Conservation (phyloP, 83 land plant genomes). For the Isoetes engelmannii region DNA sequence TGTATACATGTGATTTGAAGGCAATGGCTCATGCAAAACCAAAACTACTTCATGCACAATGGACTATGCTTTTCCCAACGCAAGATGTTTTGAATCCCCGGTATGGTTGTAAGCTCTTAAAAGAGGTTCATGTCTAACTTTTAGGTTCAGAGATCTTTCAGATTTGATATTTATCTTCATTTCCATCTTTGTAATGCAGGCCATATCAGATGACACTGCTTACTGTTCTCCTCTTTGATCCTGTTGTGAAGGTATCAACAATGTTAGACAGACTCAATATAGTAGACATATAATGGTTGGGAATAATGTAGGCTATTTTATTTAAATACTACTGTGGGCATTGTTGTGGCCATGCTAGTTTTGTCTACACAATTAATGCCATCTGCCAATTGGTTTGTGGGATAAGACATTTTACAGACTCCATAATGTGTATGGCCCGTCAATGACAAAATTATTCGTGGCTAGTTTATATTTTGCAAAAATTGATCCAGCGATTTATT, state of each 20-base stretch:
- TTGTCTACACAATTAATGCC: too few relatives aligned
- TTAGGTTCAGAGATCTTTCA: neutral
- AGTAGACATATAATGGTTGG: too few relatives aligned
- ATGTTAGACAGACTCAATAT: neutral
- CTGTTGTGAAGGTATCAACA: constrained; percentile 43
- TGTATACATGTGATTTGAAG: neutral
- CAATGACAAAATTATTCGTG: too few relatives aligned
- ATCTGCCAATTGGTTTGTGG: too few relatives aligned
- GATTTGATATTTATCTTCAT: constrained; percentile 13
- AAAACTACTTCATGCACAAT: constrained; percentile 49
- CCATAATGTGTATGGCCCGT: too few relatives aligned
- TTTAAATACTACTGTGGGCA: too few relatives aligned
- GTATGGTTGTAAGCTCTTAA: constrained; percentile 24
- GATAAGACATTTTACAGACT: too few relatives aligned
- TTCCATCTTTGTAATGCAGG: constrained; percentile 30
- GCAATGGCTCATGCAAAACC: constrained; percentile 49
- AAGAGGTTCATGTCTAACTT: constrained; percentile 13
- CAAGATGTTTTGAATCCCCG: constrained; percentile 57
- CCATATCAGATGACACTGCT: constrained; percentile 52
- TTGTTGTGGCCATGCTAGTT: too few relatives aligned
- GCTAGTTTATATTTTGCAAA: too few relatives aligned
- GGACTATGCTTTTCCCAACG: constrained; percentile 68
- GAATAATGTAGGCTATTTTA: too few relatives aligned
- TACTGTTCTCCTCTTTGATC: constrained; percentile 64
- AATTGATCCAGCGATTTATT: neutral